These are phyloP conservation scores for Plectosphaerella sp. DNA, from an alignment of 2,329 filamentous ascomycete species.

Conservation along the genomic window DNA sequence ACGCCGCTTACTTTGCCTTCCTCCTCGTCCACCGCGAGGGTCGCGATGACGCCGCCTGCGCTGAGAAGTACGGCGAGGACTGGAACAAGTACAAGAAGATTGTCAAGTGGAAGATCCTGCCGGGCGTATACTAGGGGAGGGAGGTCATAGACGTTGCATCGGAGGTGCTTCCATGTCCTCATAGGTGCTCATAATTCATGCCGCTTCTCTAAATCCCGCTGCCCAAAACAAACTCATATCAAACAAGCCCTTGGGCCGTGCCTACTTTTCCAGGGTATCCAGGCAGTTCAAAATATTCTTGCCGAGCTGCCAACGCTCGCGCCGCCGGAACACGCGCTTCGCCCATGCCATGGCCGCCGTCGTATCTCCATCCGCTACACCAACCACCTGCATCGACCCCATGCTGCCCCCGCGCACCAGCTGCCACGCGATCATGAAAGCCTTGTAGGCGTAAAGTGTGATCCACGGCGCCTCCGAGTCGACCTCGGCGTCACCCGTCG, in stretches of 20 bases:
- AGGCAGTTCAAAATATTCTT: slow-evolving; percentile 25
- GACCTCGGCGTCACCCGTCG: slow-evolving; percentile 8
- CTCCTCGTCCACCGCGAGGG: slow-evolving; percentile 75
- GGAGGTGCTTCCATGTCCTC: too few species aligned
- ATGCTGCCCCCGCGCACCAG: slow-evolving; percentile 21
- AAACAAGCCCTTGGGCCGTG: too few species aligned
- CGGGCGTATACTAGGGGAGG: slow-evolving; percentile 60
- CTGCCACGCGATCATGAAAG: slow-evolving; percentile 35
- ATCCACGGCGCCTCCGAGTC: slow-evolving; percentile 32
- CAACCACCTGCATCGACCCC: slow-evolving; percentile 26
- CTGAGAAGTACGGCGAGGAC: slow-evolving; percentile 74
- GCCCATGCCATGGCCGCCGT: slow-evolving; percentile 23
- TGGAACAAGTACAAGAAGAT: slow-evolving; percentile 74
- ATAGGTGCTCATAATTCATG: too few species aligned
- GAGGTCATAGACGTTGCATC: too few species aligned
- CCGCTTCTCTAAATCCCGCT: too few species aligned
- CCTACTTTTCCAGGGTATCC: slow-evolving; percentile 14
- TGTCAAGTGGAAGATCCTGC: slow-evolving; percentile 70
- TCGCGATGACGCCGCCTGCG: slow-evolving; percentile 77
- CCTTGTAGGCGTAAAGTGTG: slow-evolving; percentile 32
- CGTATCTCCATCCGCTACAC: slow-evolving; percentile 24
- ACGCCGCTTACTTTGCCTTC: slow-evolving; percentile 75
- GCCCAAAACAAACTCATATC: too few species aligned
- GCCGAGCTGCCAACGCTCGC: slow-evolving; percentile 23
- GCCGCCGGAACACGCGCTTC: slow-evolving; percentile 21